Evolutionary conservation across 306 rosid genomes (phyloP), one percentile per base, ranked within the genome.

Genomic region (Vigna mungo): DNA sequence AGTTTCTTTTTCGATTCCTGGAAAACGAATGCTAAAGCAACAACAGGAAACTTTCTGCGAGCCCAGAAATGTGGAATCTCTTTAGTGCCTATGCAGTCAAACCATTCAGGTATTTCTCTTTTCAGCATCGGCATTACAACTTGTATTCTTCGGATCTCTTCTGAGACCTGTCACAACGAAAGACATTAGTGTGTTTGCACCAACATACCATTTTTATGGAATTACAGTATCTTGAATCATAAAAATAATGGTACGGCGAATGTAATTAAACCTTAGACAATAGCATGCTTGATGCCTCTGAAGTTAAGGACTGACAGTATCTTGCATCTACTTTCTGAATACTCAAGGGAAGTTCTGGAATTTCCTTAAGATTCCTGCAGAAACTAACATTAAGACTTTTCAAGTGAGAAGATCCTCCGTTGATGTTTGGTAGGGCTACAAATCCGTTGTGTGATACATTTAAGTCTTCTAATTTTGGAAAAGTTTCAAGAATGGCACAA

Each of bases 301-400:
- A 15, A 32, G 27, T 68, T 36, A 78, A 69, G 53, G 44, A 47
- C 16, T 0, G 6, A 48, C 82, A 78, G 5, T 59, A 2, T 59
- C 62, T 56, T 20, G 82, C 82, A 34, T 78, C 68, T 78, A 78
- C 37, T 59, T 69, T 69, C 12, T 69, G 30, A 36, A 78, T 59
- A 58, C 49, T 43, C 9, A 6, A 9, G 14, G 81, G 81, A 30
- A 76, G 56, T 46, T 43, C 62, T 27, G 78, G 55, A 20, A 82
- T 32, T 0, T 21, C 4, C 25, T 0, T 20, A 3, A 82, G 81
- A 4, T 53, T 51, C 32, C 6, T 9, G 61, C 85, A 81, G 12
- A 14, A 16, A 51, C 43, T 39, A 23, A 82, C 61, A 4, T 61
- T 25, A 7, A 82, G 46, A 9, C 2, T 3, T 55, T 16, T 20